Evolutionary conservation across 148 eudicot species (phyloP).

Genomic region (Drosera capensis): DNA sequence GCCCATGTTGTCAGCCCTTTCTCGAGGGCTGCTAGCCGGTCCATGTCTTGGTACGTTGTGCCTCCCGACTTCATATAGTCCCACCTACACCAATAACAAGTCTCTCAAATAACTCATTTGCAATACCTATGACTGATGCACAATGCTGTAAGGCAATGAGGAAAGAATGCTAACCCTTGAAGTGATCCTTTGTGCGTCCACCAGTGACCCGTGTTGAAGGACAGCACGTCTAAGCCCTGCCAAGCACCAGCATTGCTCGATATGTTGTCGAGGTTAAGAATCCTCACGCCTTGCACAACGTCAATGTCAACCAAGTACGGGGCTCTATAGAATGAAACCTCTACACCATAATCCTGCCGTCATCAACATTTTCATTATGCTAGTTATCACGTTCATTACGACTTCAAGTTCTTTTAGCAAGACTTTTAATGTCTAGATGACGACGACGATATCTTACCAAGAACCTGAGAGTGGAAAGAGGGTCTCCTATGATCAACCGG

Average conservation of each 20-base stretch:
- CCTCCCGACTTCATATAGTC: constrained; percentile 76
- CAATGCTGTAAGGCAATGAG: not conserved
- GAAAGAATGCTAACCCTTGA: constrained; percentile 45
- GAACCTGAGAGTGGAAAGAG: constrained; percentile 48
- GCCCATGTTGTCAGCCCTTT: constrained; percentile 82
- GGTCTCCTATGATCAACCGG: constrained; percentile 34
- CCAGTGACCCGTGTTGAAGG: constrained; percentile 94
- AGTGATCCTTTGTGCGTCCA: constrained; percentile 81
- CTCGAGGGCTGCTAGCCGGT: constrained; percentile 50
- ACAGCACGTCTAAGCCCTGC: constrained; percentile 60
- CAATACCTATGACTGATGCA: not conserved
- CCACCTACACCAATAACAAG: constrained; percentile 42
- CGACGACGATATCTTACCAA: constrained; percentile 23
- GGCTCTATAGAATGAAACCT: constrained; percentile 55
- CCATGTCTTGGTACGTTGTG: constrained; percentile 58
- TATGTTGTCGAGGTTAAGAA: constrained; percentile 64
- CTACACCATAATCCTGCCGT: constrained; percentile 65
- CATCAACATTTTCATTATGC: not conserved
- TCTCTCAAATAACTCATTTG: not conserved
- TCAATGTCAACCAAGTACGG: constrained; percentile 87
- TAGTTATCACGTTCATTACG: too few species aligned
- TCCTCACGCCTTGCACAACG: constrained; percentile 45
- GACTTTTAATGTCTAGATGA: too few species aligned
- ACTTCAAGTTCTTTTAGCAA: too few species aligned
- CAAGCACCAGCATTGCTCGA: constrained; percentile 60